These are phyloP conservation scores for Withania somnifera DNA, from an alignment of 305 asterid genomes.

Conservation along the genomic window DNA sequence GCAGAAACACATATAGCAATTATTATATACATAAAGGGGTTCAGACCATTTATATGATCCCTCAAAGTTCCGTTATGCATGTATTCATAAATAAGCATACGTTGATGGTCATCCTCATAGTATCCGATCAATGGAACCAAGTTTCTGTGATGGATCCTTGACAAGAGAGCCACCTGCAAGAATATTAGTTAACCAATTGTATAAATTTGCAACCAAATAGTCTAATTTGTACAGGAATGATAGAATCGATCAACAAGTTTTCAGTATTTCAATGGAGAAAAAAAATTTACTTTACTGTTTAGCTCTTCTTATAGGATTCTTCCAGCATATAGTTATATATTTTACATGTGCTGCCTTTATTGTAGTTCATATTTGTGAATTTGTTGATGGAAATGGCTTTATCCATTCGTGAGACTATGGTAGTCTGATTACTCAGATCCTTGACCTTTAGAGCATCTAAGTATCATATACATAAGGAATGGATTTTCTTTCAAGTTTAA, in stretches of 20 bases:
- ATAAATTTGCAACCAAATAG: background rate
- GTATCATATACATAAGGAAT: background rate
- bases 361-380: background rate
- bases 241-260: background rate
- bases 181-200: background rate
- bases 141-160: constrained; percentile 94
- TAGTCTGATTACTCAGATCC: background rate
- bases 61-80: constrained; percentile 96
- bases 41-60: constrained; percentile 69
- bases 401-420: background rate
- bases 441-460: background rate
- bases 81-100: constrained; percentile 91
- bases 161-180: constrained; percentile 83
- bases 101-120: constrained; percentile 81
- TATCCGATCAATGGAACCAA: constrained; percentile 93
- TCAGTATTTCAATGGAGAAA: background rate
- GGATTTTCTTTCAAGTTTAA: background rate
- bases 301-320: background rate
- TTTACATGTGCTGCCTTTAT: background rate
- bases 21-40: background rate
- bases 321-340: background rate
- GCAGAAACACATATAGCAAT: background rate
- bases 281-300: background rate
- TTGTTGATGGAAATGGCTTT: background rate
- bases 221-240: background rate